Percentiles rank a stretch among this genome's conserved stretches.
Evolutionary conservation across 2,329 filamentous ascomycete species (phyloP).

Genomic region (Fusarium xylarioides): DNA sequence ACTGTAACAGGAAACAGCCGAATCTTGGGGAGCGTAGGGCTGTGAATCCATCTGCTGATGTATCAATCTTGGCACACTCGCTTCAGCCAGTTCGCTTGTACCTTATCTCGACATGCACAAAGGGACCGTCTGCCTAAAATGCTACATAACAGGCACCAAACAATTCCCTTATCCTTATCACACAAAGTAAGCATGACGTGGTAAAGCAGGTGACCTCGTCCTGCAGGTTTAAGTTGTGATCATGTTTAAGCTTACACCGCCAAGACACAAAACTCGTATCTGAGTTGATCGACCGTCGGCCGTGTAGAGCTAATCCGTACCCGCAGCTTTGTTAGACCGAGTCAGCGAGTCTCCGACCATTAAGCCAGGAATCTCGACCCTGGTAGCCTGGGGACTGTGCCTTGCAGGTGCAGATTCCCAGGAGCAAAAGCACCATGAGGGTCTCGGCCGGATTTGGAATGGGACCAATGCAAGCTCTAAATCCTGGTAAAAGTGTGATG

Average conservation of each 20-base stretch:
- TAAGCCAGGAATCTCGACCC: not conserved
- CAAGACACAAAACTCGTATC: constrained; percentile 14
- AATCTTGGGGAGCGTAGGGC: not conserved
- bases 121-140: not conserved
- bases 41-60: not conserved
- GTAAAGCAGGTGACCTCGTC: not conserved
- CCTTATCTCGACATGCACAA: not conserved
- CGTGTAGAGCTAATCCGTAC: not conserved
- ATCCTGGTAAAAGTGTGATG: not conserved
- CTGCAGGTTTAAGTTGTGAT: not conserved
- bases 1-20: constrained; percentile 2
- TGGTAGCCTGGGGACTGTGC: constrained; percentile 8
- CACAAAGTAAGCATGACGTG: not conserved
- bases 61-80: not conserved
- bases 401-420: constrained; percentile 7
- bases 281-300: not conserved
- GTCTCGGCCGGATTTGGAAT: not conserved
- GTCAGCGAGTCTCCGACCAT: not conserved
- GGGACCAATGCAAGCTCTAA: not conserved
- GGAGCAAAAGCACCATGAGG: not conserved
- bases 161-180: not conserved
- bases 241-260: constrained; percentile 13
- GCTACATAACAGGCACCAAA: not conserved
- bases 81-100: not conserved
- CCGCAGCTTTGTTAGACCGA: not conserved